Evolutionary conservation across 176 grass and related monocot species (phyloP), one percentile per base, ranked within the genome.

Genomic region (Ensete ventricosum): DNA sequence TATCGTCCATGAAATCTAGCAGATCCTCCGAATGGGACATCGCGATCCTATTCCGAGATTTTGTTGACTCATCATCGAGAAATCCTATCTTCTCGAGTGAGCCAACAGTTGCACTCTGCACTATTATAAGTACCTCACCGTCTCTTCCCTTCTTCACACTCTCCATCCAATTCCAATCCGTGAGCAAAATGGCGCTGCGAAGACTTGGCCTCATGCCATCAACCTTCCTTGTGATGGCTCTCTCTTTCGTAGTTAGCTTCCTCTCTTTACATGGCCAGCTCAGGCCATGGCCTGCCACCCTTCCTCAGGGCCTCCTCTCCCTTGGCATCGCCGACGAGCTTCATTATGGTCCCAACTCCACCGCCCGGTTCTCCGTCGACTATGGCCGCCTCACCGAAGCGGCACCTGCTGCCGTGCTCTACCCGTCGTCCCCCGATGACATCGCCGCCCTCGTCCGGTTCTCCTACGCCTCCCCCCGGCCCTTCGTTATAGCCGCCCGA

Each of bases 361-460:
- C 4, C 0, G 8, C 16, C 3, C 23, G 7, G 0, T 78, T 78
- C 5, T 80, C 89, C 0, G 62, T 58, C 0, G 89, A 96, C 59
- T 96, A 85, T 16, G 92, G 89, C 67, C 76, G 73, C 21, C 76
- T 89, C 0, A 74, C 83, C 26, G 19, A 50, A 1, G 80, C 67
- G 22, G 27, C n/a, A 6, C 78, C 78, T 1, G 53, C 54, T 0
- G 78, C 68, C 14, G 69, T 80, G 22, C 50, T 80, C 69, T 26
- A 29, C 70, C 50, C 64, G 20, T 51, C 86, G 69, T 3, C 53
- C 0, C 1, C 76, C 72, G 1, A 79, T 74, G 92, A 92, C 69
- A 89, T 96, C 5, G 80, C 74, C 12, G 23, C 52, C 8, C 84
- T 96, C 1, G 78, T 96, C 53, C 80, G 58, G 2, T 53, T 86